Conservation (phyloP, 768 basidiomycete genomes). For the Galerina marginata region DNA sequence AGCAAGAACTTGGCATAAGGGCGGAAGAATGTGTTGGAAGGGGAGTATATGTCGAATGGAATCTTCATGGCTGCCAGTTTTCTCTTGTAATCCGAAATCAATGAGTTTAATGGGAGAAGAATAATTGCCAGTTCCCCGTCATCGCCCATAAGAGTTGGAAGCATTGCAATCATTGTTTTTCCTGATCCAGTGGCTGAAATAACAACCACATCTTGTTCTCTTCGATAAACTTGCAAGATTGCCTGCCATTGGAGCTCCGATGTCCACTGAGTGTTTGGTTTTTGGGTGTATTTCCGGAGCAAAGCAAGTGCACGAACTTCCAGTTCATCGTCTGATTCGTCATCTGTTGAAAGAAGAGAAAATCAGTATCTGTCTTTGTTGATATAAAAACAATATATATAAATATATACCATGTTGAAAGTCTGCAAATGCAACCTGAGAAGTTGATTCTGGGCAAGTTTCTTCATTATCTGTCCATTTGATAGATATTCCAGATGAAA, state of each 20-base stretch:
- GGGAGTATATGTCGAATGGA: constrained; percentile 16
- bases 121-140: constrained; percentile 20
- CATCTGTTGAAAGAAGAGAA: too few relatives aligned
- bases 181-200: constrained; percentile 29
- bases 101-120: constrained; percentile 23
- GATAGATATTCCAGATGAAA: too few relatives aligned
- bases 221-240: constrained; percentile 10
- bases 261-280: constrained; percentile 22
- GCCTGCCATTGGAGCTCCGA: constrained; percentile 21
- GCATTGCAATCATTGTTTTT: constrained; percentile 30
- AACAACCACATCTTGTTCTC: constrained; percentile 27
- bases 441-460: too few relatives aligned
- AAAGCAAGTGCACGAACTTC: too few relatives aligned
- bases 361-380: too few relatives aligned
- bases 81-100: constrained; percentile 27
- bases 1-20: constrained; percentile 24
- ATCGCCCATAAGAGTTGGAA: constrained; percentile 23
- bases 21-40: background rate
- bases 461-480: too few relatives aligned
- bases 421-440: too few relatives aligned
- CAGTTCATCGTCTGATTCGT: too few relatives aligned
- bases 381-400: too few relatives aligned
- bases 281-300: background rate
- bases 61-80: constrained; percentile 19
- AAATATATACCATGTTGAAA: too few relatives aligned